Evolutionary conservation across 192 early-diverging fungal species (phyloP).

Genomic region (Cladochytrium replicatum): DNA sequence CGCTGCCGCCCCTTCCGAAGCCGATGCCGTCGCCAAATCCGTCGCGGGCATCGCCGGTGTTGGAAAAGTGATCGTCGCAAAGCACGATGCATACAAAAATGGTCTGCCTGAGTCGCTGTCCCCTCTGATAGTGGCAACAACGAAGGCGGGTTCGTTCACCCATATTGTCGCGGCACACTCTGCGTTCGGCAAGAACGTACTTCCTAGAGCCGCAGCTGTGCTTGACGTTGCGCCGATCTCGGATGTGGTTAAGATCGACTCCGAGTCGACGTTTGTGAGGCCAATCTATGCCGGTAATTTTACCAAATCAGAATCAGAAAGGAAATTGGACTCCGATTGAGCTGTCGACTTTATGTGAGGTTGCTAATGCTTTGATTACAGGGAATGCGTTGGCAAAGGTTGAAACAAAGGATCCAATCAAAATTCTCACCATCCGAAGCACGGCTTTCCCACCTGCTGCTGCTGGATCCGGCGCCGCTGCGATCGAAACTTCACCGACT

Average conservation of each 20-base stretch:
- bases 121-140: slow-evolving; percentile 55
- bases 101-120: slow-evolving; percentile 73
- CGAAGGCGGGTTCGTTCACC: slow-evolving; percentile 60
- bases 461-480: slow-evolving; percentile 40
- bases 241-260: slow-evolving; percentile 71
- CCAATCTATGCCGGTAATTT: slow-evolving; percentile 90
- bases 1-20: slow-evolving; percentile 36
- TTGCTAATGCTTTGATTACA: slow-evolving; percentile 17
- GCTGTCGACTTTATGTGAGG: too few relatives aligned
- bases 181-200: slow-evolving; percentile 86
- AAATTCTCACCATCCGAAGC: slow-evolving; percentile 81
- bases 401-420: slow-evolving; percentile 76
- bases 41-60: slow-evolving; percentile 59
- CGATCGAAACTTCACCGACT: slow-evolving; percentile 59
- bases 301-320: too few relatives aligned
- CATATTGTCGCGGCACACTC: slow-evolving; percentile 83
- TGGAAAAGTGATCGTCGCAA: slow-evolving; percentile 76
- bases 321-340: too few relatives aligned
- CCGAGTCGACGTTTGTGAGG: slow-evolving; percentile 81
- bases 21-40: slow-evolving; percentile 49
- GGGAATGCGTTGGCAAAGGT: slow-evolving; percentile 95
- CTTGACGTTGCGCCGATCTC: slow-evolving; percentile 86
- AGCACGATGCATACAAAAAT: slow-evolving; percentile 68
- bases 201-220: slow-evolving; percentile 87
- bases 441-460: slow-evolving; percentile 78